Conservation (phyloP, 2,329 filamentous ascomycete species). For the Fusarium nelsonii region DNA sequence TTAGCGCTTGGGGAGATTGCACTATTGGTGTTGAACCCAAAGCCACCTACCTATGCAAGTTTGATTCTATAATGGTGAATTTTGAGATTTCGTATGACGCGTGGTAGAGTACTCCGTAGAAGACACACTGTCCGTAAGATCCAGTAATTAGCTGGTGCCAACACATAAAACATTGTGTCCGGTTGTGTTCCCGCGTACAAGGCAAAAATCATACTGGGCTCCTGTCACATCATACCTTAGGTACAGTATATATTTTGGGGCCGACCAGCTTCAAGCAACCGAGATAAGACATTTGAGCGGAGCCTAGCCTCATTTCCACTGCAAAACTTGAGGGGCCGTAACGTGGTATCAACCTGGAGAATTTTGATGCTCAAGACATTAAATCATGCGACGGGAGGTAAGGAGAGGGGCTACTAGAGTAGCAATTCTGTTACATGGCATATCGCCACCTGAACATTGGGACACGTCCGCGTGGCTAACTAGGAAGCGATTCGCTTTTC, state of each 20-base stretch:
- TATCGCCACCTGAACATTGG: conserved; percentile 30
- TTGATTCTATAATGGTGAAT: not conserved
- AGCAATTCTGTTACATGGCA: conserved; percentile 33
- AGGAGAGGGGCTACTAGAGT: conserved; percentile 8
- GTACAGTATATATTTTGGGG: conserved; percentile 10
- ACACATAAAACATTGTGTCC: conserved; percentile 21
- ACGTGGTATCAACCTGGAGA: conserved; percentile 21
- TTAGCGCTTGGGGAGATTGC: not conserved
- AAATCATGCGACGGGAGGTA: conserved; percentile 36
- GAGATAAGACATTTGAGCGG: conserved; percentile 38
- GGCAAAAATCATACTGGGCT: conserved; percentile 4
- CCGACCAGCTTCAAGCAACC: conserved; percentile 32
- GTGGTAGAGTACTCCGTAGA: not conserved
- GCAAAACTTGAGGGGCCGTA: conserved; percentile 17
- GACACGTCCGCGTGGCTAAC: conserved; percentile 12
- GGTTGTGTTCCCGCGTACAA: conserved; percentile 6
- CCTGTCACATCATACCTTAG: conserved; percentile 3
- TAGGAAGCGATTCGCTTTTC: conserved; percentile 17
- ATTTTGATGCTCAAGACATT: conserved; percentile 21
- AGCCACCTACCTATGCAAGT: not conserved
- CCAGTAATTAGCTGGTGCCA: conserved; percentile 6
- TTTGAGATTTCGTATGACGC: not conserved
- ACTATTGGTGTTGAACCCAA: not conserved
- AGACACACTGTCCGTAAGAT: not conserved
- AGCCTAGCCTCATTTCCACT: conserved; percentile 39